Evolutionary conservation across 164 flowering plant genomes (phyloP), one percentile per base, ranked within the genome.

Genomic region (Taxillus chinensis): DNA sequence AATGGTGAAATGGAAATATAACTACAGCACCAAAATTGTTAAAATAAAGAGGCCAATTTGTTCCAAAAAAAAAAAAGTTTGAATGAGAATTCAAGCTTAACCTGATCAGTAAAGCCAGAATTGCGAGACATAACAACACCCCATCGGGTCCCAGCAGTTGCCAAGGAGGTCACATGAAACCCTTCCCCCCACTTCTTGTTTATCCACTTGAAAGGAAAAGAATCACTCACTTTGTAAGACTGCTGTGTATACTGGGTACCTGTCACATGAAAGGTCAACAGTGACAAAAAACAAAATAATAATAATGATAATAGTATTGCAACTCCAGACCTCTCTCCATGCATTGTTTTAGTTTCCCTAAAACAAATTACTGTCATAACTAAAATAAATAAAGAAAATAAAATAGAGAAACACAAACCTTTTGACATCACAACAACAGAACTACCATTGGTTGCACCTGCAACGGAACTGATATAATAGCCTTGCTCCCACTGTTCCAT

Each of bases 401-500:
- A 59, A 7, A 59, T 14, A 64, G 45, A 57, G 78, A 58, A 57
- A 89, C 96, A 57, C 79, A 58, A 57, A 89, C 96, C 96, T 87
- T 84, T 89, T 42, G 96, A 89, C 93, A 89, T 89, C 67, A 89
- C 96, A 43, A 89, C 93, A 68, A 89, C 82, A 58, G 96, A 89
- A 71, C 88, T 86, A 64, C 96, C 96, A 70, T 82, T 85, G 70
- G 64, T 77, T 42, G 86, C 76, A 67, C 96, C 96, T 65, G 93
- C 96, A 75, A 89, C 77, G 42, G 93, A 74, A 65, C 87, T 89
- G 45, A 89, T 89, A 75, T 87, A 89, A 64, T 70, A 89, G 71
- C 82, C 85, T 76, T 82, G 86, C 65, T 85, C 96, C 96, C 96
- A 89, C 51, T 89, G 93, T 67, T 89, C 93, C 93, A 86, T 85